Conservation (phyloP, 2,329 filamentous ascomycete species). For the Pseudogymnoascus sp. region DNA sequence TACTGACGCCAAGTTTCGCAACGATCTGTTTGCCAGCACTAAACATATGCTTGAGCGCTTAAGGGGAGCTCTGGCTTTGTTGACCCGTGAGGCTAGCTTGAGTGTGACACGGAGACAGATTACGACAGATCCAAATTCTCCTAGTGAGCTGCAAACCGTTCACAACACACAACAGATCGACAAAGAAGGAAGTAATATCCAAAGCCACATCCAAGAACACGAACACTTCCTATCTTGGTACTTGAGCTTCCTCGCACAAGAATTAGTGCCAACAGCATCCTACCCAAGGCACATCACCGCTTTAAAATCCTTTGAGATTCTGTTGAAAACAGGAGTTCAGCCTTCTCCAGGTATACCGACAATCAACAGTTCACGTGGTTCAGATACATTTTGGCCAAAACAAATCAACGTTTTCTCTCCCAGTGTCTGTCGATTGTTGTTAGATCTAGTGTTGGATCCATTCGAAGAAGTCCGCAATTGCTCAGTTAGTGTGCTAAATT, state of each 20-base stretch:
- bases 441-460: slow-evolving; percentile 77
- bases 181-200: slow-evolving; percentile 11
- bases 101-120: slow-evolving; percentile 11
- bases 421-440: slow-evolving; percentile 52
- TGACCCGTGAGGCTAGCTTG: slow-evolving; percentile 34
- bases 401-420: slow-evolving; percentile 32
- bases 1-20: slow-evolving; percentile 75
- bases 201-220: slow-evolving; percentile 40
- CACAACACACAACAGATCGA: slow-evolving; percentile 8
- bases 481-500: slow-evolving; percentile 42
- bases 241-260: slow-evolving; percentile 57
- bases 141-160: slow-evolving; percentile 15
- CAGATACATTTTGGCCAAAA: slow-evolving; percentile 10
- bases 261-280: slow-evolving; percentile 71
- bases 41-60: slow-evolving; percentile 71
- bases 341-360: slow-evolving; percentile 26
- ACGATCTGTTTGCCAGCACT: slow-evolving; percentile 66
- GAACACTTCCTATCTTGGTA: slow-evolving; percentile 67
- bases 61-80: slow-evolving; percentile 52
- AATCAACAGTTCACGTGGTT: background rate
- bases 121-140: slow-evolving; percentile 21
- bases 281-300: slow-evolving; percentile 85
- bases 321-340: slow-evolving; percentile 41
- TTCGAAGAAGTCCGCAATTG: slow-evolving; percentile 80
- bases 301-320: slow-evolving; percentile 57